These are phyloP conservation scores for Sphaerulina musiva DNA, from an alignment of 2,329 filamentous ascomycete genomes.

Conservation along the genomic window DNA sequence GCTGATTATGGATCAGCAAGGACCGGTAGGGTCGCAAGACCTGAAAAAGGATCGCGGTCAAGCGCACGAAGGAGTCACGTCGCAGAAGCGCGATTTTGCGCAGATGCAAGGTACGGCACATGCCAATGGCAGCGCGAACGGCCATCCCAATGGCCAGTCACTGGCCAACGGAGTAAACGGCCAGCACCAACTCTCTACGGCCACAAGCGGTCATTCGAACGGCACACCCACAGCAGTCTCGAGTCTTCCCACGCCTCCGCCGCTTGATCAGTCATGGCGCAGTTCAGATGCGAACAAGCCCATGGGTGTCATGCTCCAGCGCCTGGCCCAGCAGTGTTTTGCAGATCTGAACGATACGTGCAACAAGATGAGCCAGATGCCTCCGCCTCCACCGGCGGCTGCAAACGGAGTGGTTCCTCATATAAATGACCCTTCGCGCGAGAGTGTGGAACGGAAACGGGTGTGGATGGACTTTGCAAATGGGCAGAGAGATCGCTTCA, in stretches of 20 bases:
- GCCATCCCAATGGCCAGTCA: slow-evolving; percentile 15
- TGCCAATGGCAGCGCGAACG: slow-evolving; percentile 13
- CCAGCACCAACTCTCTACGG: slow-evolving; percentile 5
- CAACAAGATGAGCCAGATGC: slow-evolving; percentile 59
- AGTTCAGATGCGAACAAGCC: slow-evolving; percentile 71
- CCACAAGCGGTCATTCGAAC: slow-evolving; percentile 18
- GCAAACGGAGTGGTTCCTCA: slow-evolving; percentile 37
- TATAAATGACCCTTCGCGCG: slow-evolving; percentile 49
- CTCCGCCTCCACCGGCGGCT: slow-evolving; percentile 44
- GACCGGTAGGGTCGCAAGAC: slow-evolving; percentile 33
- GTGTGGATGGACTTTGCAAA: slow-evolving; percentile 70
- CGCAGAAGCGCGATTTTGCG: slow-evolving; percentile 18
- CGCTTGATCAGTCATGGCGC: slow-evolving; percentile 50
- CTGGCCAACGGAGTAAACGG: neutral
- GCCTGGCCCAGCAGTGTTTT: slow-evolving; percentile 77
- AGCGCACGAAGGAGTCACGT: slow-evolving; percentile 20
- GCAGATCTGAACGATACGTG: slow-evolving; percentile 68
- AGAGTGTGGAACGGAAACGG: slow-evolving; percentile 71
- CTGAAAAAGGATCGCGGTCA: slow-evolving; percentile 31
- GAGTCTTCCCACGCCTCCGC: slow-evolving; percentile 37
- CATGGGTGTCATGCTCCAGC: slow-evolving; percentile 65
- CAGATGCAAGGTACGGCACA: slow-evolving; percentile 13
- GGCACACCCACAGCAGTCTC: slow-evolving; percentile 1
- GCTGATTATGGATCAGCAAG: slow-evolving; percentile 44
- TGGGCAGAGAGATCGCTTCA: slow-evolving; percentile 75